Conservation (phyloP, 352 stramenopile species). For the Saprolegnia parasitica region DNA sequence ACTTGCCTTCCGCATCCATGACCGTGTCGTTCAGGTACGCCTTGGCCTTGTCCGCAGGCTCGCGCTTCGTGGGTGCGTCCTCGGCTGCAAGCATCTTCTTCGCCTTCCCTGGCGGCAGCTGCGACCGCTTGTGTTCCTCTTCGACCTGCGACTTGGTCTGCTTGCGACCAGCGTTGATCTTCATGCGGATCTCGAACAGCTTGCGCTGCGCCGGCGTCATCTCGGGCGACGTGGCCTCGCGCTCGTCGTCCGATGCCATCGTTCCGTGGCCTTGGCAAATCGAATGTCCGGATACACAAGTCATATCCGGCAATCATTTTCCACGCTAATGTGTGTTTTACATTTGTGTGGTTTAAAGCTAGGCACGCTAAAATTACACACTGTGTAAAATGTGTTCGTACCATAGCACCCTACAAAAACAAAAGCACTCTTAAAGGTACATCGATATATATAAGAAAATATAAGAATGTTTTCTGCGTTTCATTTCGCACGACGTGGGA, state of each 20-base stretch:
- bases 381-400: neutral
- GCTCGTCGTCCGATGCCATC: slow-evolving; percentile 11
- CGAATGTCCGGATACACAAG: neutral
- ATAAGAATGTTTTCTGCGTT: neutral
- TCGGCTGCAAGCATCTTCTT: slow-evolving; percentile 62
- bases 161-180: slow-evolving; percentile 74
- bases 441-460: neutral
- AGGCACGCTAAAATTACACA: no score
- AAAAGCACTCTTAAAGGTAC: slow-evolving; percentile 1
- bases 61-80: slow-evolving; percentile 46
- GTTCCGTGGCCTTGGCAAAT: slow-evolving; percentile 1
- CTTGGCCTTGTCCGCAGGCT: slow-evolving; percentile 44
- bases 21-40: slow-evolving; percentile 65
- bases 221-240: slow-evolving; percentile 41
- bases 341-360: neutral
- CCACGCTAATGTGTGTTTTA: neutral
- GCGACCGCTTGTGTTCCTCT: slow-evolving; percentile 27
- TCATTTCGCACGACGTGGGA: neutral
- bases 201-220: slow-evolving; percentile 77
- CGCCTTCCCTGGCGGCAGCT: slow-evolving; percentile 34
- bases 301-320: neutral
- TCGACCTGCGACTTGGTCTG: slow-evolving; percentile 65
- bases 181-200: slow-evolving; percentile 83
- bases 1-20: slow-evolving; percentile 47
- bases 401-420: neutral